These are phyloP conservation scores for Aphanomyces cochlioides DNA, from an alignment of 352 stramenopile species.

Conservation along the genomic window DNA sequence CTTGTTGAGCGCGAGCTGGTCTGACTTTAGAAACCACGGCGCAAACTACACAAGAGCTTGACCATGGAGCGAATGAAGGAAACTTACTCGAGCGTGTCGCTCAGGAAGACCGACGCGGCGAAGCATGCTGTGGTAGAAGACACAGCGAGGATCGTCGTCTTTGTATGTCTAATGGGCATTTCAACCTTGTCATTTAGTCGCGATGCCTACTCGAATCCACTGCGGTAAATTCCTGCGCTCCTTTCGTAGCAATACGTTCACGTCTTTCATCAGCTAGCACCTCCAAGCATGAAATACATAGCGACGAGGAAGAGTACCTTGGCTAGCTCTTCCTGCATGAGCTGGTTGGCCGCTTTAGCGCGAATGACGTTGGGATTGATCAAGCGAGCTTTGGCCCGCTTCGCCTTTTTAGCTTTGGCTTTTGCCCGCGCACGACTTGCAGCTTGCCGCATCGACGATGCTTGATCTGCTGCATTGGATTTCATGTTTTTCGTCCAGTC, in stretches of 20 bases:
- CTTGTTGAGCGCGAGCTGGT: slow-evolving; percentile 61
- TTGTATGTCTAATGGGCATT: slow-evolving; percentile 42
- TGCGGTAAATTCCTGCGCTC: slow-evolving; percentile 46
- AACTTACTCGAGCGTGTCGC: slow-evolving; percentile 47
- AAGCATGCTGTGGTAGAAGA: slow-evolving; percentile 78
- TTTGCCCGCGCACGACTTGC: not conserved
- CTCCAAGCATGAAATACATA: not conserved
- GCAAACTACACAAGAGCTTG: slow-evolving; percentile 38
- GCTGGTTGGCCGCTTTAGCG: slow-evolving; percentile 2
- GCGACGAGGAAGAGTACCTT: slow-evolving; percentile 6
- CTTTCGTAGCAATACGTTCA: slow-evolving; percentile 59
- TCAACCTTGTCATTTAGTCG: not conserved
- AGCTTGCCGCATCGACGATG: slow-evolving; percentile 8
- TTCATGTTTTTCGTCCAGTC: not conserved
- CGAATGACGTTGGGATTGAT: slow-evolving; percentile 20
- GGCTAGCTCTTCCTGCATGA: slow-evolving; percentile 11
- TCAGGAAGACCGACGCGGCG: slow-evolving; percentile 61
- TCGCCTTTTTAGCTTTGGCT: not conserved
- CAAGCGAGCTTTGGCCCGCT: not conserved
- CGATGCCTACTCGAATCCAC: slow-evolving; percentile 48
- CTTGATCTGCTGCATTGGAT: not conserved
- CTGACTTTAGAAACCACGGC: slow-evolving; percentile 75
- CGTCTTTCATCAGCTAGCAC: slow-evolving; percentile 61
- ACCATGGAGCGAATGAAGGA: slow-evolving; percentile 57
- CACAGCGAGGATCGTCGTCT: slow-evolving; percentile 59